Percentiles rank a stretch among this genome's conserved stretches.
Evolutionary conservation across 2,329 filamentous ascomycete species (phyloP).

Genomic region (Xylaria multiplex): DNA sequence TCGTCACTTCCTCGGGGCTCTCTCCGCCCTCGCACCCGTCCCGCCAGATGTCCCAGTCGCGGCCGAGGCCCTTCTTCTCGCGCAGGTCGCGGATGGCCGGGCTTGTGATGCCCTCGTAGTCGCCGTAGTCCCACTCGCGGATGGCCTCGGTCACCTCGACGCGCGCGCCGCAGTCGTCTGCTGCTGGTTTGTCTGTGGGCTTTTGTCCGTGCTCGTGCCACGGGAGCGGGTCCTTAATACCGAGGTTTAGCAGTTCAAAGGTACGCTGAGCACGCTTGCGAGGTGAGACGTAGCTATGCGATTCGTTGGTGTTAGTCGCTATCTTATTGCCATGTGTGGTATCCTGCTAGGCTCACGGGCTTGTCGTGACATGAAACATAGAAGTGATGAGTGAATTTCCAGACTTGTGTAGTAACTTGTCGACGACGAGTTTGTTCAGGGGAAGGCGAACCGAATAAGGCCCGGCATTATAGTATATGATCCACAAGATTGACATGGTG

Average conservation of each 20-base stretch:
- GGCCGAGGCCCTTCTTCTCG: slow-evolving; percentile 65
- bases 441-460: neutral
- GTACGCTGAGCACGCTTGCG: slow-evolving; percentile 85
- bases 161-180: slow-evolving; percentile 64
- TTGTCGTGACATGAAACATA: neutral
- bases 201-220: slow-evolving; percentile 67
- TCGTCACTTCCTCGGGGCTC: slow-evolving; percentile 76
- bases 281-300: slow-evolving; percentile 80
- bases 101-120: slow-evolving; percentile 84
- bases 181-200: slow-evolving; percentile 45
- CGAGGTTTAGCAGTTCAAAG: slow-evolving; percentile 86
- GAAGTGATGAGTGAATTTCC: neutral
- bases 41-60: slow-evolving; percentile 85
- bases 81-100: slow-evolving; percentile 71
- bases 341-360: neutral
- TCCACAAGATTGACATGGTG: neutral
- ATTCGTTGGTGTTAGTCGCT: slow-evolving; percentile 11
- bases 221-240: slow-evolving; percentile 73
- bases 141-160: slow-evolving; percentile 77
- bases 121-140: slow-evolving; percentile 87
- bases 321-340: neutral
- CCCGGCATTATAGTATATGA: neutral
- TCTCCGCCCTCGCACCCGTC: slow-evolving; percentile 89
- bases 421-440: neutral
- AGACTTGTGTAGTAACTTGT: neutral